Conservation (phyloP, 1,284 basidiomycete genomes). For the Cryptococcus depauperatus region DNA sequence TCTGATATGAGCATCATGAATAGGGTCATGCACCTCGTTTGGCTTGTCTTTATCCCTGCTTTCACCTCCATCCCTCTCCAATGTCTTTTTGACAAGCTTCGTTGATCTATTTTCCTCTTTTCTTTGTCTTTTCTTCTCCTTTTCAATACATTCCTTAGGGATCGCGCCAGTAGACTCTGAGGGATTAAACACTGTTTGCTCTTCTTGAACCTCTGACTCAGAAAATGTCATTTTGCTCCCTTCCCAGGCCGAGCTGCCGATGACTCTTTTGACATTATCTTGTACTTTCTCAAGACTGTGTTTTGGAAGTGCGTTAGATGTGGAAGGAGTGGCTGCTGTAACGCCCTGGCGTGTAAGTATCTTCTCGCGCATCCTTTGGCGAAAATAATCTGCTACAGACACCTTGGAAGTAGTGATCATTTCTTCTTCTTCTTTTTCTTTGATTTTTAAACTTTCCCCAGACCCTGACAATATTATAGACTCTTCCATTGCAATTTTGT, state of each 20-base stretch:
- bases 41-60: neutral
- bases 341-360: slow-evolving; percentile 32
- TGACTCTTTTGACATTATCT: too few species aligned
- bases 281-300: slow-evolving; percentile 9
- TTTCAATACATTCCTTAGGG: slow-evolving; percentile 12
- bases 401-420: slow-evolving; percentile 32
- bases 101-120: too few species aligned
- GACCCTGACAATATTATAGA: too few species aligned
- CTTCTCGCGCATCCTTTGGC: slow-evolving; percentile 42
- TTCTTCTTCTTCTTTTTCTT: slow-evolving; percentile 24
- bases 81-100: too few species aligned
- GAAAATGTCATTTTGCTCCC: slow-evolving; percentile 31
- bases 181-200: slow-evolving; percentile 11
- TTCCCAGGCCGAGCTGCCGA: slow-evolving; percentile 33
- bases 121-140: slow-evolving; percentile 10
- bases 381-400: slow-evolving; percentile 43
- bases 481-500: too few species aligned
- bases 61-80: too few species aligned
- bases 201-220: slow-evolving; percentile 14
- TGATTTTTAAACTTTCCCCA: slow-evolving; percentile 3
- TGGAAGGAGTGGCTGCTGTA: neutral
- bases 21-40: slow-evolving; percentile 4
- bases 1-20: slow-evolving; percentile 6
- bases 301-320: slow-evolving; percentile 5
- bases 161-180: slow-evolving; percentile 8